Base-by-base conservation (phyloP, 129 eudicot species). In the Artemisia annua region DNA sequence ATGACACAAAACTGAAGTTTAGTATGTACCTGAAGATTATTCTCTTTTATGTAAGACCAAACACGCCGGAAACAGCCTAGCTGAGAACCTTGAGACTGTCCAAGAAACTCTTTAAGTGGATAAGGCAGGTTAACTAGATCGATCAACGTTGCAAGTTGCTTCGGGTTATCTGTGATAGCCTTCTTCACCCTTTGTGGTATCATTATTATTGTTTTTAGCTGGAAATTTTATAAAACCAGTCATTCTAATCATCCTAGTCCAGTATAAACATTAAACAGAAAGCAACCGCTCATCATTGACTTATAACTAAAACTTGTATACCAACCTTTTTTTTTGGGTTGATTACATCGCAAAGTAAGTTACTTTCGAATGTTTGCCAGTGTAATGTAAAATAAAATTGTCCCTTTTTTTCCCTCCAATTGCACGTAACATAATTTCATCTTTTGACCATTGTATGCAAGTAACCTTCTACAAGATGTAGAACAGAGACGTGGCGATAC, bases 81-180 rank as follows among this genome's bases (percentile, higher is more conserved):
- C 11, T 90, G 90, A 30, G 99, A 95, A 70, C 83, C 83, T 80
- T 83, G 97, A 56, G 99, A 88, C 76, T 83, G 92, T 46, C 99
- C 97, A 79, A 95, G 72, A 69, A 95, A 95, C 15, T 95, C 97
- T 58, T 91, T 76, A 59, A 91, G 86, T 15, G 88, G 79, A 15
- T 90, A 75, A 72, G 99, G 99, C 48, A 95, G 78, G 85, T 95
- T 95, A 6, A 88, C 96, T 24, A 95, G 89, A 95, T 95, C 97
- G 53, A 95, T 95, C 87, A 95, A 80, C 10, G 87, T 66, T 63
- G 97, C 96, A 69, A 95, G 85, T 63, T 91, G 88, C 89, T 91
- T 95, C 7, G 97, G 99, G 84, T 87, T 91, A 55, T 88, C 97
- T 5, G 75, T 74, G 32, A 86, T 59, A 3, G 78, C 81, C 91